These are phyloP conservation scores for Codiaeum variegatum DNA, from an alignment of 441 rosid genomes.

Conservation along the genomic window DNA sequence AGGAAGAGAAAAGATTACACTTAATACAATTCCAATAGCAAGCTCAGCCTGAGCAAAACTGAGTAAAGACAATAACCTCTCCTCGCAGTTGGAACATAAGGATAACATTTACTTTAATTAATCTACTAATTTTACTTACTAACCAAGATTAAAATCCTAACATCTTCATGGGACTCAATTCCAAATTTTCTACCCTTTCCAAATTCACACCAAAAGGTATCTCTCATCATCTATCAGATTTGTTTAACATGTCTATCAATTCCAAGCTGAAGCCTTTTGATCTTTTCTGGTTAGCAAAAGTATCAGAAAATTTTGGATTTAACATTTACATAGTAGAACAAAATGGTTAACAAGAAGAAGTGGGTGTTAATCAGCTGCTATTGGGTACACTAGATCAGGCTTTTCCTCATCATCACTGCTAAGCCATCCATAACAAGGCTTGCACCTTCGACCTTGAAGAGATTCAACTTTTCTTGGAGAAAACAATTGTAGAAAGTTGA, in stretches of 20 bases:
- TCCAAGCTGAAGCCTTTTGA: neutral
- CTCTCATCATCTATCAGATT: no score
- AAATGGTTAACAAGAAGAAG: neutral
- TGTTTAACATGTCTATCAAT: neutral
- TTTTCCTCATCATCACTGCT: constrained; percentile 26
- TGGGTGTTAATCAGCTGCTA: constrained; percentile 5
- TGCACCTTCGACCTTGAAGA: neutral
- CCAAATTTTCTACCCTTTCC: neutral
- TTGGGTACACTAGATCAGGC: neutral
- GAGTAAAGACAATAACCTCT: neutral
- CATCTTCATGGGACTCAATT: neutral
- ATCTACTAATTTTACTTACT: no score
- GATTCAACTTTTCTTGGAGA: neutral
- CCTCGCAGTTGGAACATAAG: neutral
- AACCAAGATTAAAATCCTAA: no score
- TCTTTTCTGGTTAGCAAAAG: neutral
- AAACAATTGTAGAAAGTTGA: neutral
- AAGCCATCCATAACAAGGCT: constrained; percentile 32
- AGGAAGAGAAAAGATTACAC: neutral
- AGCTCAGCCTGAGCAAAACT: neutral
- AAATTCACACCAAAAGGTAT: no score
- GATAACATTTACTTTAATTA: neutral
- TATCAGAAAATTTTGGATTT: neutral
- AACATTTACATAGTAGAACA: neutral
- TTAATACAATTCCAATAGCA: neutral